A percentile compares a stretch with the other conserved stretches of the same genome.
These are phyloP conservation scores for Saccharomycopsis lassenensis DNA, from an alignment of 805 yeast genomes.

Conservation along the genomic window DNA sequence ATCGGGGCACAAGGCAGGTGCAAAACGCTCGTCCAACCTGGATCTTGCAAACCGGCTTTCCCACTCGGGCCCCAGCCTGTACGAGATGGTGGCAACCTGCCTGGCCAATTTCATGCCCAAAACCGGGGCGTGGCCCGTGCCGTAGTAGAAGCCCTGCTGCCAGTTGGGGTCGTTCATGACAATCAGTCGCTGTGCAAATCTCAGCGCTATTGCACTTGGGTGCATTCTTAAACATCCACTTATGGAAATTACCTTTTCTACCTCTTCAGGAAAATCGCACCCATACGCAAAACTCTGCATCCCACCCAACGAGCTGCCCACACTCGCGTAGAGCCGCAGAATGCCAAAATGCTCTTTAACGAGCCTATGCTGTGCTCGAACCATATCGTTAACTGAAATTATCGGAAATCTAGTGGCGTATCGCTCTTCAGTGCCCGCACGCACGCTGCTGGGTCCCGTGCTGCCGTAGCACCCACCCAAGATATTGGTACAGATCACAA, in stretches of 20 bases:
- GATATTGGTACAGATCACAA: conserved; percentile 82
- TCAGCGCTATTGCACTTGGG: conserved; percentile 87
- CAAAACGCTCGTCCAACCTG: conserved; percentile 64
- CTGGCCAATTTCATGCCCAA: conserved; percentile 91
- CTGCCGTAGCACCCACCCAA: conserved; percentile 93
- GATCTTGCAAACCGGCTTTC: conserved; percentile 84
- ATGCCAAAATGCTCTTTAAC: conserved; percentile 54
- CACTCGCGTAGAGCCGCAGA: conserved; percentile 56
- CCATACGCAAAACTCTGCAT: conserved; percentile 91
- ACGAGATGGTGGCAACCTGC: conserved; percentile 88
- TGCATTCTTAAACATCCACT: conserved; percentile 92
- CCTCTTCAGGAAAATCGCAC: conserved; percentile 68
- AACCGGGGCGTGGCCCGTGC: conserved; percentile 59
- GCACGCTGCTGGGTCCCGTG: conserved; percentile 79
- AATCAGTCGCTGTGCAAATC: conserved; percentile 88
- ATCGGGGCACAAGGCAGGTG: conserved; percentile 90
- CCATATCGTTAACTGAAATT: conserved; percentile 80
- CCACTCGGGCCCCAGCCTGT: conserved; percentile 96
- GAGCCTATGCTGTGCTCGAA: conserved; percentile 71
- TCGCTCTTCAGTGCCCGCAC: conserved; percentile 46
- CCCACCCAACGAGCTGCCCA: conserved; percentile 98
- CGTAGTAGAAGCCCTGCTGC: conserved; percentile 85
- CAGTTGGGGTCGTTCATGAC: conserved; percentile 92
- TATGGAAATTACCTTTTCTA: conserved; percentile 63
- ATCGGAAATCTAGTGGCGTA: conserved; percentile 88